Percentiles rank a stretch among this genome's conserved stretches.
Evolutionary conservation across 1,284 basidiomycete genomes (phyloP).

Genomic region (Vanrija sp.): DNA sequence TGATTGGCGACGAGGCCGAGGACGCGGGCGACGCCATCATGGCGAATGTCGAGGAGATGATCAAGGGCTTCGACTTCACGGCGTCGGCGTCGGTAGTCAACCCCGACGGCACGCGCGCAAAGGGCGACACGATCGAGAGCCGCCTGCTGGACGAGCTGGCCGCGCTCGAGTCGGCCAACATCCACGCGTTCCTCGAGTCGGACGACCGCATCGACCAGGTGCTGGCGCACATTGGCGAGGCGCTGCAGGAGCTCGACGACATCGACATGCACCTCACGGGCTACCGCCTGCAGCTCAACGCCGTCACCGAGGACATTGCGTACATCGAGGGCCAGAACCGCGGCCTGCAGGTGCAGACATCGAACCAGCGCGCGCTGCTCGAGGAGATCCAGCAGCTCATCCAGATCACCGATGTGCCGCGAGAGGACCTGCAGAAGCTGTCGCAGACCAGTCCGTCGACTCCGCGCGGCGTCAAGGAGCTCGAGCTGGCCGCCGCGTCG

Average conservation of each 20-base stretch:
- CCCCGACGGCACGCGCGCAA: constrained; percentile 45
- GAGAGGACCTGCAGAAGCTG: constrained; percentile 67
- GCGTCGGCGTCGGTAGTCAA: constrained; percentile 42
- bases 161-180: constrained; percentile 91
- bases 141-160: constrained; percentile 78
- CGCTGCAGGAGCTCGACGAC: constrained; percentile 75
- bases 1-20: constrained; percentile 52
- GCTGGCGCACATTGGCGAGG: constrained; percentile 81
- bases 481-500: constrained; percentile 79
- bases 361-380: constrained; percentile 83
- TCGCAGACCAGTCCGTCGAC: constrained; percentile 83
- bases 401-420: constrained; percentile 88
- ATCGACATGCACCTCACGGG: constrained; percentile 82
- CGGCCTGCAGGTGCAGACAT: constrained; percentile 94
- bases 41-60: constrained; percentile 92
- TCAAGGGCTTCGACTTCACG: constrained; percentile 96
- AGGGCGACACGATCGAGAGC: constrained; percentile 83
- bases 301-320: constrained; percentile 88
- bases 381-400: constrained; percentile 78
- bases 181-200: constrained; percentile 93
- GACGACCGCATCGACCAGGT: constrained; percentile 83
- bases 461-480: constrained; percentile 64
- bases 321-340: constrained; percentile 96
- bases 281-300: constrained; percentile 90
- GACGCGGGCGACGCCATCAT: constrained; percentile 74